A percentile compares a stretch with the other conserved stretches of the same genome.
These are phyloP conservation scores for Mycosarcoma mackinlayi DNA, from an alignment of 1,284 basidiomycete genomes.

Conservation along the genomic window DNA sequence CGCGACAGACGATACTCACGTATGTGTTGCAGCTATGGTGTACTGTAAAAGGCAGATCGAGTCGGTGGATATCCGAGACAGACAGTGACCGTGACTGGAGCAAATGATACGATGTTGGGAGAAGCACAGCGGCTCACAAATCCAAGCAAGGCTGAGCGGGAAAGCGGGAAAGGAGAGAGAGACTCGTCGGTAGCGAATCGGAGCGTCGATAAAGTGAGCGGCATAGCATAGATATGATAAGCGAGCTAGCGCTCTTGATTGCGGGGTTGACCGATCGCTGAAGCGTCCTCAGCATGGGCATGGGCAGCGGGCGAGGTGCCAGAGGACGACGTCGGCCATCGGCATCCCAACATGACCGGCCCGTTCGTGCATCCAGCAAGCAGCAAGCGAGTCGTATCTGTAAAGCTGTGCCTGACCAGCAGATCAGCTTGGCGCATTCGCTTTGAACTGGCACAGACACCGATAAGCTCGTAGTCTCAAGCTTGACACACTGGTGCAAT, in stretches of 20 bases:
- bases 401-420: background rate
- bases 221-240: background rate
- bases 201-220: constrained; percentile 9
- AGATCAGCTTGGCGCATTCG: background rate
- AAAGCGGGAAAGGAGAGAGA: too few species aligned
- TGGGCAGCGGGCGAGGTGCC: background rate
- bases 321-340: constrained; percentile 1
- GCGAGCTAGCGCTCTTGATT: background rate
- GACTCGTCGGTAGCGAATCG: constrained; percentile 26
- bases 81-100: too few species aligned
- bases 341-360: constrained; percentile 19
- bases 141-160: background rate
- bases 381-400: constrained; percentile 4
- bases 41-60: too few species aligned
- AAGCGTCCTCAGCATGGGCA: background rate
- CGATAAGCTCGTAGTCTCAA: background rate
- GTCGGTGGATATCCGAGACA: too few species aligned
- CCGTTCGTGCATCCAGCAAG: constrained; percentile 22
- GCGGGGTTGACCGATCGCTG: constrained; percentile 9
- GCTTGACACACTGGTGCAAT: too few species aligned
- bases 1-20: too few species aligned
- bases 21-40: too few species aligned
- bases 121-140: background rate
- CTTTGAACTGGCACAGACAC: background rate
- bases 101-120: background rate